Conservation (phyloP, 2,329 filamentous ascomycete species). For the Penicillium sp. region DNA sequence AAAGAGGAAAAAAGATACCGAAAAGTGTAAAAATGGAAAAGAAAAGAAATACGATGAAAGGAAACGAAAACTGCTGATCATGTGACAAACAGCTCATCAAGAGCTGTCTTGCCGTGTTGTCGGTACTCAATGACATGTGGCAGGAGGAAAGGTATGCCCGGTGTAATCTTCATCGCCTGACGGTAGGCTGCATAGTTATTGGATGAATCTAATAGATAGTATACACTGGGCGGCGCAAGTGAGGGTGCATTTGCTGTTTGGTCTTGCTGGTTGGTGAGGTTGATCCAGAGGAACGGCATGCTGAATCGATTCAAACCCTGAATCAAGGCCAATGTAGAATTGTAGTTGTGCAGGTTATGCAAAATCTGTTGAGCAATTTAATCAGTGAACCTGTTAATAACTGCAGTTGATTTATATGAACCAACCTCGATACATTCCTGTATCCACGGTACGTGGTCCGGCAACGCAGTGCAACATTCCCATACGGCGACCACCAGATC, state of each 20-base stretch:
- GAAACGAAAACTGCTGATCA: background rate
- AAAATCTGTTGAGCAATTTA: conserved; percentile 23
- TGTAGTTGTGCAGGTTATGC: conserved; percentile 29
- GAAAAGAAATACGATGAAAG: background rate
- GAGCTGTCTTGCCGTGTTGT: conserved; percentile 22
- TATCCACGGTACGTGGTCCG: conserved; percentile 28
- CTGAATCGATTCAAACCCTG: conserved; percentile 33
- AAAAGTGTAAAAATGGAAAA: background rate
- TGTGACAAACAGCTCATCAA: conserved; percentile 27
- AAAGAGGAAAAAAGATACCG: conserved; percentile 1
- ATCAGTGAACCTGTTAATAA: background rate
- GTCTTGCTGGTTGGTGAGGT: conserved; percentile 7
- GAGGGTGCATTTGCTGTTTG: conserved; percentile 22
- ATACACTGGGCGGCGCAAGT: conserved; percentile 22
- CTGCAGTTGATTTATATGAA: background rate
- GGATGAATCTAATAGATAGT: conserved; percentile 25
- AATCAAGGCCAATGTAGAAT: conserved; percentile 35
- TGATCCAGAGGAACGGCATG: conserved; percentile 21
- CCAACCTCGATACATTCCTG: conserved; percentile 34
- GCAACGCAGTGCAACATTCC: conserved; percentile 37
- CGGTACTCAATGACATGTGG: conserved; percentile 35
- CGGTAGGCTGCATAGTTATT: conserved; percentile 36
- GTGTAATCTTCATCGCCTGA: conserved; percentile 26
- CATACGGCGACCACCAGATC: conserved; percentile 29
- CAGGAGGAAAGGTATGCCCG: conserved; percentile 37